Percentiles rank a stretch among this genome's conserved stretches.
Conservation (phyloP, 257 asterid species). For the Ilex asprella region DNA sequence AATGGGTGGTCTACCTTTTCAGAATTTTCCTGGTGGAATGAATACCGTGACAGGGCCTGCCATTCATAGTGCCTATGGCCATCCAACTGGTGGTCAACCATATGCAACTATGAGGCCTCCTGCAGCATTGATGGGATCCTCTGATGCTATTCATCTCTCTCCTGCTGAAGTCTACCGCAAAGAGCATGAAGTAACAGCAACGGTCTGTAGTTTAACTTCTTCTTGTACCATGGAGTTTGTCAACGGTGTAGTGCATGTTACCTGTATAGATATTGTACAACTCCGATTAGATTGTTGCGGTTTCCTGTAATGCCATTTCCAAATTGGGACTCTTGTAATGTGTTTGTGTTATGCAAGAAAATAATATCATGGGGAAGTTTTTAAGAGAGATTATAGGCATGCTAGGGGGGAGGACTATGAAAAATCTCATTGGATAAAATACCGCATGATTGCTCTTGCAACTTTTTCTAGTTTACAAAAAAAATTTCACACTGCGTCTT, state of each 20-base stretch:
- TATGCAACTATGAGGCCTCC: conserved; percentile 68
- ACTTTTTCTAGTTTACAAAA: too few relatives aligned
- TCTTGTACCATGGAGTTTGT: background rate
- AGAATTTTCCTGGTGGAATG: conserved; percentile 55
- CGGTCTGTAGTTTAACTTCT: conserved; percentile 46
- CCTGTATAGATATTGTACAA: too few relatives aligned
- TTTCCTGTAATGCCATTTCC: too few relatives aligned
- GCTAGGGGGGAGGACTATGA: too few relatives aligned
- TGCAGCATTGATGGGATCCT: conserved; percentile 49
- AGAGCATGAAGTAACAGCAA: conserved; percentile 91
- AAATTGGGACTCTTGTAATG: too few relatives aligned
- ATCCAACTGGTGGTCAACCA: conserved; percentile 48
- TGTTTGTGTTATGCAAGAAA: too few relatives aligned
- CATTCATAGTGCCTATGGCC: conserved; percentile 51
- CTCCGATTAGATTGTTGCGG: too few relatives aligned
- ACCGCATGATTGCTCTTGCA: too few relatives aligned
- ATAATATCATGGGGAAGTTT: too few relatives aligned
- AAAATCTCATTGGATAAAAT: too few relatives aligned
- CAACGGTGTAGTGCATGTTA: background rate
- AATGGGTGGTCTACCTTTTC: conserved; percentile 52
- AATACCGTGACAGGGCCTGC: conserved; percentile 50
- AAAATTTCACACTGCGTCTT: too few relatives aligned
- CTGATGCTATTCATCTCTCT: conserved; percentile 61
- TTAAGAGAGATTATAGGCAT: too few relatives aligned
- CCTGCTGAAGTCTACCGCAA: conserved; percentile 69